phyloP scores from a whole-genome alignment of 139 green algal genomes.

The Marvania coccoides region DNA sequence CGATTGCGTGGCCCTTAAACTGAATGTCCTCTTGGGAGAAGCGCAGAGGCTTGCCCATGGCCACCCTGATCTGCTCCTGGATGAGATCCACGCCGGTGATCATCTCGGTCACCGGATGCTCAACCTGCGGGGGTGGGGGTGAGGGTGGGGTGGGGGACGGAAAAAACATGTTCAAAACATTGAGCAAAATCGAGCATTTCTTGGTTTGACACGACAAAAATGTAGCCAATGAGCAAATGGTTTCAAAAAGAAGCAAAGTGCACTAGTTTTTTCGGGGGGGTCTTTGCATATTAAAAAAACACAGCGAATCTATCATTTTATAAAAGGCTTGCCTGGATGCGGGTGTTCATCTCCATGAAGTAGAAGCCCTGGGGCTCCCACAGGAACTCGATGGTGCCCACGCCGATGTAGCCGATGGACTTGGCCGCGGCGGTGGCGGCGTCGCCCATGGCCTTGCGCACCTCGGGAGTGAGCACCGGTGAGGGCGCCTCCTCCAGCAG shows the following conservation, averaged over 20 bases:
- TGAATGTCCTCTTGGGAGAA: conserved; percentile 82
- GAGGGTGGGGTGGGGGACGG: too few relatives aligned
- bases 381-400: conserved; percentile 92
- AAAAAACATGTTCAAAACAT: too few relatives aligned
- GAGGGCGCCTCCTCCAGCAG: conserved; percentile 91
- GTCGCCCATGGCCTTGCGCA: conserved; percentile 85
- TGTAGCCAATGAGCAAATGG: not conserved
- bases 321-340: conserved; percentile 65
- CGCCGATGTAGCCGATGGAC: conserved; percentile 76
- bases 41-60: conserved; percentile 64
- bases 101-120: conserved; percentile 94
- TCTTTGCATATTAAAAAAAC: not conserved
- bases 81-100: conserved; percentile 90
- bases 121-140: conserved; percentile 79
- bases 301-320: not conserved
- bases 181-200: too few relatives aligned
- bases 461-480: conserved; percentile 78
- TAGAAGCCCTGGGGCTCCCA: conserved; percentile 91
- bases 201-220: not conserved
- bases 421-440: conserved; percentile 72
- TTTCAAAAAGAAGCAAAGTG: not conserved
- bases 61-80: conserved; percentile 86
- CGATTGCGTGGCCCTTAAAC: conserved; percentile 86
- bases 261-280: not conserved
- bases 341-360: conserved; percentile 98